Evolutionary conservation across 805 yeast species (phyloP), one percentile per base, ranked within the genome.

Genomic region (Teunomyces kruisii): DNA sequence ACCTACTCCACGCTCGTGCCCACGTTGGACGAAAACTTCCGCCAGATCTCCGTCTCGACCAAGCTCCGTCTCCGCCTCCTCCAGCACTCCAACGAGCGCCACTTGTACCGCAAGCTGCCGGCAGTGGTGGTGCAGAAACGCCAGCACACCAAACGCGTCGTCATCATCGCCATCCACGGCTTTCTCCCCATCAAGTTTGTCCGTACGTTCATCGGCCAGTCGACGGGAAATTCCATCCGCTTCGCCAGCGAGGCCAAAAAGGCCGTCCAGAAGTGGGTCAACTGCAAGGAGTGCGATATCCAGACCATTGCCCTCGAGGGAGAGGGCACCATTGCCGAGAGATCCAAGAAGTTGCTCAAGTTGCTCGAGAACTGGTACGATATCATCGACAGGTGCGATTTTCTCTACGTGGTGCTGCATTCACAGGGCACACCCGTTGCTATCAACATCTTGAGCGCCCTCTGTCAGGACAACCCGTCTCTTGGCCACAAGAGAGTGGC

Each of bases 251-350:
- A 52, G 24, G 71, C 74, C 5, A 54, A 63, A 9, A 52, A 50
- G 26, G 64, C 68, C 3, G 50, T 70, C 2, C 52, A 56, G 15
- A 40, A 46, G n/a, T 70, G 74, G 74, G 38, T 52, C 8, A 41
- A 42, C 5, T 29, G 50, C 40, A 52, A 51, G 35, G 46, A 49
- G 14, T 43, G 44, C 42, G 62, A 62, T 10, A 62, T 71, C 9
- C 62, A 64, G 32, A 61, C 72, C 0, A 68, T 72, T 29, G 67
- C 74, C 5, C 54, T 72, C 8, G 77, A 72, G 40, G 75, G 77
- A 1, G 64, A 62, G 41, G 76, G 76, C 4, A 58, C 55, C 22
- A 58, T 67, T 13, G 50, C 52, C 6, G 62, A 63, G 9, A 46
- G 75, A 33, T 66, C 59, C 4, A 54, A 56, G 7, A 50, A 56